Conservation (phyloP, 2,329 filamentous ascomycete genomes). For the Ophiostoma tasmaniense region DNA sequence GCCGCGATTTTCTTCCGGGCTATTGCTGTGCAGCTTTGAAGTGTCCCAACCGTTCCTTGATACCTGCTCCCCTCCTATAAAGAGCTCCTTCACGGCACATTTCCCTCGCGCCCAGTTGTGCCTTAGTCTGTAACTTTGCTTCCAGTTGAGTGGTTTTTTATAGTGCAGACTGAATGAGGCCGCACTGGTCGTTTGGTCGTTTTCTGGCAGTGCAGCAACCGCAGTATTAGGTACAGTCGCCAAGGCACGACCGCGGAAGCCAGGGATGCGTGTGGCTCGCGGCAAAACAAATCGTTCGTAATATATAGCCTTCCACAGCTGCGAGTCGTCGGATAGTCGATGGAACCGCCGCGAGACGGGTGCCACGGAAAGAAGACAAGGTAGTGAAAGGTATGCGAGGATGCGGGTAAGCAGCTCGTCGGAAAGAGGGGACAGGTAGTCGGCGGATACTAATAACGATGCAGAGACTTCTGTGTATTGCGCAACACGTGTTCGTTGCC, state of each 20-base stretch:
- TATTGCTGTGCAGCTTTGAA: slow-evolving; percentile 30
- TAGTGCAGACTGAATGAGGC: background rate
- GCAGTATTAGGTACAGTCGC: background rate
- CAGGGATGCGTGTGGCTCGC: slow-evolving; percentile 66
- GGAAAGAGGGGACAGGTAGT: slow-evolving; percentile 65
- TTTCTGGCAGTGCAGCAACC: background rate
- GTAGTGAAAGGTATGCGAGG: slow-evolving; percentile 64
- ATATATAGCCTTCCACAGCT: slow-evolving; percentile 86
- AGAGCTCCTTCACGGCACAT: slow-evolving; percentile 71
- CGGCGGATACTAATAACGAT: slow-evolving; percentile 25
- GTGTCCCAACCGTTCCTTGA: slow-evolving; percentile 10
- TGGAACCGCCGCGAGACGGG: slow-evolving; percentile 69
- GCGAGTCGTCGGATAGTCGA: slow-evolving; percentile 66
- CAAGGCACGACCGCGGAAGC: slow-evolving; percentile 36
- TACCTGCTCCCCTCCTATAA: slow-evolving; percentile 25
- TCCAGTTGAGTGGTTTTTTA: slow-evolving; percentile 53
- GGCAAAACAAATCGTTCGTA: slow-evolving; percentile 81
- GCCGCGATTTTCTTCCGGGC: slow-evolving; percentile 20
- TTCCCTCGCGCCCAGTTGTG: slow-evolving; percentile 86
- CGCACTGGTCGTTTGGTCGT: background rate
- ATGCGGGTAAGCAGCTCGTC: slow-evolving; percentile 84
- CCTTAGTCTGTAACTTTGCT: slow-evolving; percentile 74
- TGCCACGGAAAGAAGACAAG: slow-evolving; percentile 53
- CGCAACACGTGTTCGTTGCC: background rate
- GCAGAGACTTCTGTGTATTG: background rate